Percentiles rank a stretch among this genome's conserved stretches.
These are phyloP conservation scores for Tolypocladium inflatum DNA, from an alignment of 2,329 filamentous ascomycete genomes.

Conservation along the genomic window DNA sequence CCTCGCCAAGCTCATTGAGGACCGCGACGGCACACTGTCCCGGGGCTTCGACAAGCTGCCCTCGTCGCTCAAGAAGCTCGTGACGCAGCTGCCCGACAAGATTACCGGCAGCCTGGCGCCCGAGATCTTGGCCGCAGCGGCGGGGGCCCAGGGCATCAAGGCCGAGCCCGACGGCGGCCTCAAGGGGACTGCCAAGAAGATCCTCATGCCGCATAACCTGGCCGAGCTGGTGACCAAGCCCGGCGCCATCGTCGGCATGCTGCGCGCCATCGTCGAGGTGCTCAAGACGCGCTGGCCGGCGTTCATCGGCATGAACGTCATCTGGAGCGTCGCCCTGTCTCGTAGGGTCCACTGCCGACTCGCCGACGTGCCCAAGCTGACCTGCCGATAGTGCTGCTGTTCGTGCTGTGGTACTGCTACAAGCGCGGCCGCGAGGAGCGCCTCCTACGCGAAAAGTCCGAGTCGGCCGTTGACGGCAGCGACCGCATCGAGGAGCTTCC, in stretches of 20 bases:
- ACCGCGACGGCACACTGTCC: constrained; percentile 50
- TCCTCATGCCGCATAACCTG: constrained; percentile 62
- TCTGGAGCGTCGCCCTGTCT: constrained; percentile 84
- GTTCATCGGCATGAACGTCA: constrained; percentile 80
- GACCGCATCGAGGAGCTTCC: constrained; percentile 39
- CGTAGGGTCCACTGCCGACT: constrained; percentile 42
- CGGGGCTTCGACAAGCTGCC: constrained; percentile 61
- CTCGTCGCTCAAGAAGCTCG: constrained; percentile 71
- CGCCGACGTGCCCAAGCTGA: constrained; percentile 2
- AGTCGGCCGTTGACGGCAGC: constrained; percentile 26
- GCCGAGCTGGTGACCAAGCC: constrained; percentile 78
- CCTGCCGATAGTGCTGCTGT: constrained; percentile 60
- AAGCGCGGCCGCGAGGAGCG: constrained; percentile 85
- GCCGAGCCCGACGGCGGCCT: constrained; percentile 45
- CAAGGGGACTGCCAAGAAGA: constrained; percentile 54
- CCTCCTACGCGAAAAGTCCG: constrained; percentile 49
- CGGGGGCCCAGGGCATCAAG: constrained; percentile 61
- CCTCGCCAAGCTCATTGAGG: constrained; percentile 55
- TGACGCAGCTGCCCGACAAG: constrained; percentile 75
- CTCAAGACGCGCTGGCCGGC: constrained; percentile 83
- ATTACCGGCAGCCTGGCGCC: constrained; percentile 68
- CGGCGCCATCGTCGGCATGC: constrained; percentile 72
- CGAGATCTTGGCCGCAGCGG: constrained; percentile 70
- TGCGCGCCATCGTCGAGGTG: constrained; percentile 85
- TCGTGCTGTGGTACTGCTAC: constrained; percentile 97